These are phyloP conservation scores for Phtheirospermum japonicum DNA, from an alignment of 257 asterid genomes.

Conservation along the genomic window DNA sequence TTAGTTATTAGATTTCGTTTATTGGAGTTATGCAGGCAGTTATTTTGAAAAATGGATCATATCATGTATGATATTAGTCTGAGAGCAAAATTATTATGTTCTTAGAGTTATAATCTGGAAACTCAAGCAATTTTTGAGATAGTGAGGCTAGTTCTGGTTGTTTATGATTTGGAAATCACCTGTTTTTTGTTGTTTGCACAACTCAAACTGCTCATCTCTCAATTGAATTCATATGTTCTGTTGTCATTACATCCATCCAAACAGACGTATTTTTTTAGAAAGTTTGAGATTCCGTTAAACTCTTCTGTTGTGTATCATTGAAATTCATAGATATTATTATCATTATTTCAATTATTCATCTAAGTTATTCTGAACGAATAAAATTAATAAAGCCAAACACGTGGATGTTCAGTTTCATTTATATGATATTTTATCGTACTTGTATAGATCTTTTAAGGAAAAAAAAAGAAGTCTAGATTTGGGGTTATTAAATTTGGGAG, in stretches of 20 bases:
- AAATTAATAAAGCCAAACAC: neutral
- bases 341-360: neutral
- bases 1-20: too few relatives aligned
- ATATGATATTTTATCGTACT: neutral
- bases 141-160: too few relatives aligned
- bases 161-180: constrained; percentile 40
- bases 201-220: neutral
- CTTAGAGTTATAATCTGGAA: too few relatives aligned
- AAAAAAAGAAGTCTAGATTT: too few relatives aligned
- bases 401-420: neutral
- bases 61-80: too few relatives aligned
- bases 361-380: too few relatives aligned
- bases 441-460: too few relatives aligned
- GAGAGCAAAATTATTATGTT: too few relatives aligned
- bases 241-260: constrained; percentile 12
- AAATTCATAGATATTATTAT: neutral
- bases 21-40: too few relatives aligned
- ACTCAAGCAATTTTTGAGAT: too few relatives aligned
- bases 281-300: neutral
- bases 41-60: too few relatives aligned
- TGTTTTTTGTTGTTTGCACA: neutral
- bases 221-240: neutral
- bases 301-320: neutral
- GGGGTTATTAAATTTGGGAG: too few relatives aligned
- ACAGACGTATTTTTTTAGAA: neutral